Conservation (phyloP, 805 yeast genomes). For the Myxozyma nipponensis region DNA sequence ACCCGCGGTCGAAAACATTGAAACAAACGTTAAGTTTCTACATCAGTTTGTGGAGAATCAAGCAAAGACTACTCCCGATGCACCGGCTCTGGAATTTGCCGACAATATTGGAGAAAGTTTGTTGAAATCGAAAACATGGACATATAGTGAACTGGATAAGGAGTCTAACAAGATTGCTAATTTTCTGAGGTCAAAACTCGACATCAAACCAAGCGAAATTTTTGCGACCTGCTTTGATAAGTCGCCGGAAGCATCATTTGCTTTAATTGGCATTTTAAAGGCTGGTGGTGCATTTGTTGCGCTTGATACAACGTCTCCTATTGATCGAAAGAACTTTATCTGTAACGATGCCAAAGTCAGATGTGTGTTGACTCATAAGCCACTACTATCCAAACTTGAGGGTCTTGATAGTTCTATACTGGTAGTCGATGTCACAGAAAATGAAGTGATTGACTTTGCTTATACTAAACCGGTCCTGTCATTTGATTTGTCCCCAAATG, state of each 20-base stretch:
- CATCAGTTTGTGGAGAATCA: constrained; percentile 28
- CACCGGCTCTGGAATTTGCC: constrained; percentile 27
- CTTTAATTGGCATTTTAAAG: constrained; percentile 29
- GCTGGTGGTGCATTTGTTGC: constrained; percentile 31
- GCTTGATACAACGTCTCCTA: constrained; percentile 29
- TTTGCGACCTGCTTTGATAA: constrained; percentile 31
- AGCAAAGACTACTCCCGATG: constrained; percentile 16
- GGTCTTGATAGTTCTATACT: neutral
- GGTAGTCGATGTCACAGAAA: constrained; percentile 6
- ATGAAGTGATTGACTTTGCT: neutral
- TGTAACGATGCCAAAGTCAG: constrained; percentile 24
- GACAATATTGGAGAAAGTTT: constrained; percentile 4
- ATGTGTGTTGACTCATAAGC: constrained; percentile 23
- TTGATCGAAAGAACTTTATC: constrained; percentile 25
- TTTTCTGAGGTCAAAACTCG: constrained; percentile 8
- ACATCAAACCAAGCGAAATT: constrained; percentile 8
- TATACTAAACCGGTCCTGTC: neutral
- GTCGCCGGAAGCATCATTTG: constrained; percentile 29
- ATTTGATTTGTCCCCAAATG: neutral
- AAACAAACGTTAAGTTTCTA: constrained; percentile 8
- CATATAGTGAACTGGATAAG: constrained; percentile 22
- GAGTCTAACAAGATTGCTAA: constrained; percentile 28
- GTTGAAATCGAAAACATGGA: constrained; percentile 12
- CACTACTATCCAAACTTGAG: neutral
- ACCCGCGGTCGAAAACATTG: constrained; percentile 2